Evolutionary conservation across 352 stramenopile genomes (phyloP).

Genomic region (Globisporangium takayamanum): DNA sequence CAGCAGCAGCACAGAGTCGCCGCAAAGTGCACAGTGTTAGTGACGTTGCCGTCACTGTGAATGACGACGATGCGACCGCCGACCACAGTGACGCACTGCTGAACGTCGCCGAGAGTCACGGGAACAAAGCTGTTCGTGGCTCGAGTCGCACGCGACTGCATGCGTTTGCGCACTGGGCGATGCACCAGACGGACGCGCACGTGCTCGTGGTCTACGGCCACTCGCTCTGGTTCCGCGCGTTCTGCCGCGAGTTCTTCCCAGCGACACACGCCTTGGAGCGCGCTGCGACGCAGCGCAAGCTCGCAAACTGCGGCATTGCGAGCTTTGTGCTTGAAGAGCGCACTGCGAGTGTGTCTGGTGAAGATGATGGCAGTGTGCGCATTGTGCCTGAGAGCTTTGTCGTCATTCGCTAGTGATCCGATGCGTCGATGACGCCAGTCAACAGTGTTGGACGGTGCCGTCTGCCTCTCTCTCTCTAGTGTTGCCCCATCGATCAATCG

Average conservation of each 20-base stretch:
- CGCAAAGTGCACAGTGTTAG: constrained; percentile 28
- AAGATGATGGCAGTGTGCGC: neutral
- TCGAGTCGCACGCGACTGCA: constrained; percentile 48
- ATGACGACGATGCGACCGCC: too few species aligned
- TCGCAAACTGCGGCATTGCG: constrained; percentile 75
- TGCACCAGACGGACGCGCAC: constrained; percentile 34
- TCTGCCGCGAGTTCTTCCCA: constrained; percentile 76
- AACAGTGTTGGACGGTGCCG: too few species aligned
- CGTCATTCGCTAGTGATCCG: neutral
- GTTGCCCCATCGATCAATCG: neutral
- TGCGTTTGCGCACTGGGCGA: constrained; percentile 64
- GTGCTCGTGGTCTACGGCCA: constrained; percentile 81
- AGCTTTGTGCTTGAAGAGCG: constrained; percentile 60
- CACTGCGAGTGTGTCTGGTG: too few species aligned
- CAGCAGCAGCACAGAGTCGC: constrained; percentile 2
- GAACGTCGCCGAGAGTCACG: constrained; percentile 65
- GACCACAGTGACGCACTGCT: constrained; percentile 46
- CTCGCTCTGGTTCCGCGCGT: constrained; percentile 82
- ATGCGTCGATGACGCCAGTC: too few species aligned
- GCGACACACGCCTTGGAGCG: constrained; percentile 17
- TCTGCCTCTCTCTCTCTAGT: neutral
- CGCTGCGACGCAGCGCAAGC: constrained; percentile 50
- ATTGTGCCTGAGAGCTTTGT: neutral
- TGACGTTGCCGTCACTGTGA: too few species aligned
- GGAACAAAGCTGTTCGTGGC: constrained; percentile 72